A percentile compares a stretch with the other conserved stretches of the same genome.
Conservation (phyloP, 108 stramenopile species). For the Seminavis robusta region DNA sequence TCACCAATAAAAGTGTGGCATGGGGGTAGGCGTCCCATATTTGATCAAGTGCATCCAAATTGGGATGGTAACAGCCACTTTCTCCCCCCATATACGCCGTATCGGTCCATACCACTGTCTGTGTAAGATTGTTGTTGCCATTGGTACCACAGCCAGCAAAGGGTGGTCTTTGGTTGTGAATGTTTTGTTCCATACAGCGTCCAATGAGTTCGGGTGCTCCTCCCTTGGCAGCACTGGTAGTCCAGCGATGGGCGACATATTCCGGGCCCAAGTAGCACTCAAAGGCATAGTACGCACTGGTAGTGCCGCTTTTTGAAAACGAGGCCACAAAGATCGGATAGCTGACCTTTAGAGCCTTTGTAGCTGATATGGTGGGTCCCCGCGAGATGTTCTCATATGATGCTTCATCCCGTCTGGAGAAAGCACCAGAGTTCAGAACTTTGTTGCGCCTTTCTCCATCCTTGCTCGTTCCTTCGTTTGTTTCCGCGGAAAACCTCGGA, state of each 20-base stretch:
- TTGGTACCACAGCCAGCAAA: conserved; percentile 11
- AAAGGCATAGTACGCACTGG: conserved; percentile 2
- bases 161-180: conserved; percentile 3
- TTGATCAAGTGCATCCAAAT: conserved; percentile 1
- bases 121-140: conserved; percentile 9
- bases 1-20: conserved; percentile 5
- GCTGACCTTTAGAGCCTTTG: no score
- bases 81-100: no score
- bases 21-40: conserved; percentile 13
- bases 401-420: no score
- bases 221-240: background rate
- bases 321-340: conserved; percentile 1
- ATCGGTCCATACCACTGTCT: conserved; percentile 6
- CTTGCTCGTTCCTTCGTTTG: no score
- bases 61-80: conserved; percentile 16
- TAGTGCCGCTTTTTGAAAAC: conserved; percentile 12
- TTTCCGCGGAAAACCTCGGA: no score
- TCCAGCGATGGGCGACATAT: background rate
- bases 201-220: background rate
- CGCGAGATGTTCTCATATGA: no score
- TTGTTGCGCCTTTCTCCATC: no score
- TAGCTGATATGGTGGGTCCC: no score
- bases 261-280: background rate
- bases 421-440: no score
- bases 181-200: conserved; percentile 6